phyloP scores from a whole-genome alignment of 129 eudicot genomes.

The Pulicaria dysenterica region DNA sequence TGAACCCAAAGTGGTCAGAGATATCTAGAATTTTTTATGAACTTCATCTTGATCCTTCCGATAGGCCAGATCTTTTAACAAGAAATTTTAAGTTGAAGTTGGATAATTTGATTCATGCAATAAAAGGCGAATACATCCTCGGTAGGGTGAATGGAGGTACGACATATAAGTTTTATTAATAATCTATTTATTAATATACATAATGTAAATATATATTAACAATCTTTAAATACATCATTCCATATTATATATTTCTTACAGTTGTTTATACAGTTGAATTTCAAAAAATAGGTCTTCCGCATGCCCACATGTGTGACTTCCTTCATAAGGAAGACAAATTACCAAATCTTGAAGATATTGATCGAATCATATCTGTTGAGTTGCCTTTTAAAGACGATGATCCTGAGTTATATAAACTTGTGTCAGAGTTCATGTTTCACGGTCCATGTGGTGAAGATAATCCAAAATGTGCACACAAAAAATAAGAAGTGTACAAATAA shows the following conservation, averaged over 20 bases:
- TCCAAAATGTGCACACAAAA: background rate
- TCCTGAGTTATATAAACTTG: background rate
- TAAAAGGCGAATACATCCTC: background rate
- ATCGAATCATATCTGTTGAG: background rate
- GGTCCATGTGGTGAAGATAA: slow-evolving; percentile 11
- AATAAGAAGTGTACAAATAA: background rate
- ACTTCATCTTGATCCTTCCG: background rate
- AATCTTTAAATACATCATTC: too few relatives aligned
- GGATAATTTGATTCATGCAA: background rate
- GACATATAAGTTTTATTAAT: background rate
- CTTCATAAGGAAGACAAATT: background rate
- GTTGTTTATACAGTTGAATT: background rate
- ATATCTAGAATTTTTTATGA: background rate
- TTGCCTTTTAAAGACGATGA: background rate
- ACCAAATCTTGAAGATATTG: background rate
- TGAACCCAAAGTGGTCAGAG: slow-evolving; percentile 10
- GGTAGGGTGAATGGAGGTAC: slow-evolving; percentile 13
- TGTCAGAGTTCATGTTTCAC: background rate
- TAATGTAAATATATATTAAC: background rate
- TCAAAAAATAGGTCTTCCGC: background rate
- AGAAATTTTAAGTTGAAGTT: slow-evolving; percentile 30
- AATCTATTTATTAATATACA: too few relatives aligned
- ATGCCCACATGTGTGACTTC: background rate
- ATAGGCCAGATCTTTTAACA: slow-evolving; percentile 12
- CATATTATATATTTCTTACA: too few relatives aligned